These are phyloP conservation scores for Lojkania enalia DNA, from an alignment of 2,329 filamentous ascomycete species.

Conservation along the genomic window DNA sequence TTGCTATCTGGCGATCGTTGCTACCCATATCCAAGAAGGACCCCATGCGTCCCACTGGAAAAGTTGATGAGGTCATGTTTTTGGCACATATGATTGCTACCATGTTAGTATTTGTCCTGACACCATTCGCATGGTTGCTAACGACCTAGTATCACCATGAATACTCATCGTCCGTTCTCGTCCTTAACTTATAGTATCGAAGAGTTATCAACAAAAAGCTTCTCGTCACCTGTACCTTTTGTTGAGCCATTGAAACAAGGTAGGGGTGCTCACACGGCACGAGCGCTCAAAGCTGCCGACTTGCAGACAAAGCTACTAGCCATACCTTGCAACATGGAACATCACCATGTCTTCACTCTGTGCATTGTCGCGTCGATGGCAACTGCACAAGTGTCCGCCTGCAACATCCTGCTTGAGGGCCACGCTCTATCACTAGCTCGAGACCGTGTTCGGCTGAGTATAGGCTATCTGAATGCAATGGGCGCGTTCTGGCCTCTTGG, in stretches of 20 bases:
- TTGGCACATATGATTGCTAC: constrained; percentile 78
- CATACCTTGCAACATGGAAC: constrained; percentile 69
- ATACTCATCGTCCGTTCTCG: constrained; percentile 48
- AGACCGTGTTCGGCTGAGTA: constrained; percentile 77
- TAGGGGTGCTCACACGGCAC: constrained; percentile 67
- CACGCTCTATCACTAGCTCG: constrained; percentile 66
- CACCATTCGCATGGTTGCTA: neutral
- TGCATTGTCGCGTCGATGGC: constrained; percentile 34
- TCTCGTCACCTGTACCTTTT: constrained; percentile 57
- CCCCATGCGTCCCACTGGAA: constrained; percentile 67
- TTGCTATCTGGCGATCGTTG: constrained; percentile 76
- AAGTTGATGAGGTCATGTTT: constrained; percentile 86
- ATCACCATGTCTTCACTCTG: constrained; percentile 59
- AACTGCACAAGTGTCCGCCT: constrained; percentile 62
- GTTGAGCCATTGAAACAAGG: constrained; percentile 51
- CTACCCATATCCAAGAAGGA: constrained; percentile 73
- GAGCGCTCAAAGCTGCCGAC: constrained; percentile 76
- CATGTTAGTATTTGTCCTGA: constrained; percentile 27
- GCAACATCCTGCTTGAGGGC: constrained; percentile 52
- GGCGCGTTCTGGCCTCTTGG: constrained; percentile 72
- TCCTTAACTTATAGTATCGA: constrained; percentile 34
- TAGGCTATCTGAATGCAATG: constrained; percentile 70
- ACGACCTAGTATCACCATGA: constrained; percentile 27
- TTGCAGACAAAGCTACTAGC: constrained; percentile 75
- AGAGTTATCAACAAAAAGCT: constrained; percentile 55